A percentile compares a stretch with the other conserved stretches of the same genome.
Conservation (phyloP, 1,139 yeast species). For the Arxiozyma telluris region DNA sequence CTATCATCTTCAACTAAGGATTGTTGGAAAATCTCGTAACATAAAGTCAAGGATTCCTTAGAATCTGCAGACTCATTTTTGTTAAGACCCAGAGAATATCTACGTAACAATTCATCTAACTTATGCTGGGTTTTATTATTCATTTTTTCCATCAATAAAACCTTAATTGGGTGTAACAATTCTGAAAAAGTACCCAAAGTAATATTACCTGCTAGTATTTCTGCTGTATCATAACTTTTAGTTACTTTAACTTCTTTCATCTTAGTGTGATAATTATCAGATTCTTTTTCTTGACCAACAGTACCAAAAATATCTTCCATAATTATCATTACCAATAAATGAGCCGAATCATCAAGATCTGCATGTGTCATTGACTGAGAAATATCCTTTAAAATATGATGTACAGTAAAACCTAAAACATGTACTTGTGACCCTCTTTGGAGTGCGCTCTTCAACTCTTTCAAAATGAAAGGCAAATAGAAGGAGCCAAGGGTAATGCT, state of each 20-base stretch:
- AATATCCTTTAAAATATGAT: constrained; percentile 55
- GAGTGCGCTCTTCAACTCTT: constrained; percentile 70
- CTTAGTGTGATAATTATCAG: constrained; percentile 78
- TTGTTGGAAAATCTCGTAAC: constrained; percentile 64
- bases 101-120: constrained; percentile 67
- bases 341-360: constrained; percentile 64
- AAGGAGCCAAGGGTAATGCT: constrained; percentile 58
- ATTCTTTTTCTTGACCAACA: constrained; percentile 91
- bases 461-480: constrained; percentile 64
- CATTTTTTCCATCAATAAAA: constrained; percentile 54
- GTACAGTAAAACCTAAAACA: constrained; percentile 82
- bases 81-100: constrained; percentile 69
- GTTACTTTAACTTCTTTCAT: constrained; percentile 88
- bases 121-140: constrained; percentile 63
- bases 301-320: constrained; percentile 94
- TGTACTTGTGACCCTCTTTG: constrained; percentile 91
- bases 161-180: constrained; percentile 61
- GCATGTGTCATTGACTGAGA: constrained; percentile 47
- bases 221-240: constrained; percentile 83
- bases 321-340: constrained; percentile 54
- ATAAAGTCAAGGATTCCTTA: constrained; percentile 54
- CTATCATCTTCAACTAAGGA: constrained; percentile 33
- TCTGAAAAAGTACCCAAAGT: constrained; percentile 50
- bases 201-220: constrained; percentile 60
- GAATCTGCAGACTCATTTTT: constrained; percentile 52